Base-by-base conservation (phyloP, 441 rosid genomes). In the Francoa sonchifolia region DNA sequence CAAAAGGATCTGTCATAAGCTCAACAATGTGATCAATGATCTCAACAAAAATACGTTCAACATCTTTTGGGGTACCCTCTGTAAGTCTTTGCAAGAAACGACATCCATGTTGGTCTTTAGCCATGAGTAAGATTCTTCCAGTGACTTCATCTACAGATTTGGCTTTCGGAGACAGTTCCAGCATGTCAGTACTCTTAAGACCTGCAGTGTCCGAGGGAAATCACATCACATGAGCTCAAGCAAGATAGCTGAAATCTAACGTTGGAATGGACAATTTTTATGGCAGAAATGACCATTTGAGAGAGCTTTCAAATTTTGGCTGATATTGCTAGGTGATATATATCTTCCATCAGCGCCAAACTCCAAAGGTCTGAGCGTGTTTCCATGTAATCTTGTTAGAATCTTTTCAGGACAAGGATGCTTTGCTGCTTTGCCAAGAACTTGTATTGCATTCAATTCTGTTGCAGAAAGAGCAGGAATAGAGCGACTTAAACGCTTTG, bases 51-150 rank as follows among this genome's bases (percentile, higher is more conserved):
- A 85, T 77, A 59, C 62, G 73, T 44, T 76, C 82, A 9, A 82
- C 66, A 60, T 81, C 94, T 41, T 72, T 67, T 9, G 39, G 34
- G 27, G 65, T 66, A 32, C 72, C 85, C 67, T 81, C 89, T 3
- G 83, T 67, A 54, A 85, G 66, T 55, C 68, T 72, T 67, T 85
- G 93, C 56, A 85, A 47, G 63, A 74, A 72, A 27, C 83, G 77
- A 58, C 93, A 78, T 11, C 95, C 95, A 42, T 78, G 73, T 48
- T 85, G 93, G 54, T 85, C 93, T 51, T 78, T 85, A 0, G 86
- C 85, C 79, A 84, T 63, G 58, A 68, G 63, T 53, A 66, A 75
- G 48, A 81, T 73, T 61, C 52, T 76, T 46, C 77, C 77, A 11
- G 57, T 68, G 28, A 60, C 67, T 45, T 80, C 95, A 50, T 74